phyloP scores from a whole-genome alignment of 73 alveolate species.

The Tetrahymena thermophila region DNA sequence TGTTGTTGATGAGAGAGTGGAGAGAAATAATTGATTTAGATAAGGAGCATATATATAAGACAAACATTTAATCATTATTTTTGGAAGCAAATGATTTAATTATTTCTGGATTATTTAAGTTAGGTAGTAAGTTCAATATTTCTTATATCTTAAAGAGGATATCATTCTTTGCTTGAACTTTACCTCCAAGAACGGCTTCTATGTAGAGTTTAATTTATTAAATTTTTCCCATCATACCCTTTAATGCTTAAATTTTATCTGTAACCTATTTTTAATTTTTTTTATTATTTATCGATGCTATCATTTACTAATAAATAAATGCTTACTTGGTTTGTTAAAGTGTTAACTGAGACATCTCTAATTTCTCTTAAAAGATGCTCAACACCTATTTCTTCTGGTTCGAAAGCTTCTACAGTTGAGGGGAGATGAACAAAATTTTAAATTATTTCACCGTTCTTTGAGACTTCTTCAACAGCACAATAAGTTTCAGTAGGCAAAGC shows the following conservation, averaged over 20 bases:
- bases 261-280: background rate
- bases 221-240: slow-evolving; percentile 31
- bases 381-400: slow-evolving; percentile 99
- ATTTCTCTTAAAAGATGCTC: slow-evolving; percentile 98
- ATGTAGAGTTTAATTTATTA: slow-evolving; percentile 20
- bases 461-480: slow-evolving; percentile 84
- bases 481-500: slow-evolving; percentile 96
- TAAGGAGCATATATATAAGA: slow-evolving; percentile 55
- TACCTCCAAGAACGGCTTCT: slow-evolving; percentile 4
- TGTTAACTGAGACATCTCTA: slow-evolving; percentile 76
- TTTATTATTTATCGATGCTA: background rate
- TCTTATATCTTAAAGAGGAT: slow-evolving; percentile 48
- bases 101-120: slow-evolving; percentile 43
- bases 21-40: slow-evolving; percentile 58
- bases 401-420: slow-evolving; percentile 82
- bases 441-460: slow-evolving; percentile 81
- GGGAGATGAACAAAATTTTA: slow-evolving; percentile 81
- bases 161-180: slow-evolving; percentile 31
- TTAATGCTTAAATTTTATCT: slow-evolving; percentile 21
- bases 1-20: slow-evolving; percentile 72
- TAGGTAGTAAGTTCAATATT: slow-evolving; percentile 69
- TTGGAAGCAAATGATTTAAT: slow-evolving; percentile 54
- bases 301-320: background rate
- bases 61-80: slow-evolving; percentile 70
- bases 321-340: slow-evolving; percentile 16